Evolutionary conservation across 2,329 filamentous ascomycete species (phyloP), one percentile per base, ranked within the genome.

Genomic region (Huntiella savannae): DNA sequence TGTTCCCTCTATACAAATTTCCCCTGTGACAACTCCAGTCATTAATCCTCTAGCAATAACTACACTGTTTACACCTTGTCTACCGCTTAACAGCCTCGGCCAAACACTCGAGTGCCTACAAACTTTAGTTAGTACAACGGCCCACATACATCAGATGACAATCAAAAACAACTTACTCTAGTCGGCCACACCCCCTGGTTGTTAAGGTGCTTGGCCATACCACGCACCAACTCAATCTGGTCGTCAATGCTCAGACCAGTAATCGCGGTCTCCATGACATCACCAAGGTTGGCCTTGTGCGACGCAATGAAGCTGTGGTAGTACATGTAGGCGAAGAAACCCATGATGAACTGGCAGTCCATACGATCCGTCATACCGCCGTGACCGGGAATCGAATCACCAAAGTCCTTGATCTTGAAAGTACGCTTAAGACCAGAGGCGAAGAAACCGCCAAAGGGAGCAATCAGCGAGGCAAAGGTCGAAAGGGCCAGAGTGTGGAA

Each of bases 331-430:
- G 88, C 77, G 57, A 98, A 96, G 63, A 94, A 91, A 6, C 91
- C 91, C 91, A 98, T 98, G 67, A 96, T 96, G 66, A 98, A 98
- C 60, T 98, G 91, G 62, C 91, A 98, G 60, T 98, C 91, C 88
- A 98, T 96, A 51, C 91, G 82, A 60, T 98, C 91, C 12, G 91
- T 98, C 66, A 98, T 96, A 55, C 91, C 91, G 51, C 91, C 91
- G 57, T 98, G 91, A 16, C 91, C 91, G 1, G 91, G 91, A 55
- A 98, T 98, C 1, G 86, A 93, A 63, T 98, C 84, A 54, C 91
- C 91, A 65, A 98, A 98, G 66, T 98, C 91, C 71, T 98, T 98
- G 71, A 98, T 92, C 68, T 98, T 96, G 69, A 98, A 98, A 3
- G 88, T 95, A 28, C 91, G 83, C 73, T 98, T 98, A 49, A 98